Percentiles rank a stretch among this genome's conserved stretches.
These are phyloP conservation scores for Hymenoscyphus scutula DNA, from an alignment of 2,329 filamentous ascomycete genomes.

Conservation along the genomic window DNA sequence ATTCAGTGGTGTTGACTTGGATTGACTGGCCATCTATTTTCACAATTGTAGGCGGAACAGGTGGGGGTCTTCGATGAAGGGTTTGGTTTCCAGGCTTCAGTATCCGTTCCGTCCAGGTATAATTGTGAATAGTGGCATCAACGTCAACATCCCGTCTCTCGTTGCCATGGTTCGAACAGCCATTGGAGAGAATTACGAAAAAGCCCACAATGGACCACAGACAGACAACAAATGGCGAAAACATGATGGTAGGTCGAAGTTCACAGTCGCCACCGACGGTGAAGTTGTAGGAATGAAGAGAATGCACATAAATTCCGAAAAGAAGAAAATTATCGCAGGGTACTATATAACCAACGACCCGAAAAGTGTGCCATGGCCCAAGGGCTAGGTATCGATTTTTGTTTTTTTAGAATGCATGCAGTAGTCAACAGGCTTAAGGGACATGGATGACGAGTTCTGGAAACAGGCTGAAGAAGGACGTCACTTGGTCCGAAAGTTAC, in stretches of 20 bases:
- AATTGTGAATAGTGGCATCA: not conserved
- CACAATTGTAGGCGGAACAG: constrained; percentile 1
- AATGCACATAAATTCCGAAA: not conserved
- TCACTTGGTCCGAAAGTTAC: constrained; percentile 8
- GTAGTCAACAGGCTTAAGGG: constrained; percentile 5
- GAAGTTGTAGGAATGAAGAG: not conserved
- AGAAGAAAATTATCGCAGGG: not conserved
- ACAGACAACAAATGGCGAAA: not conserved
- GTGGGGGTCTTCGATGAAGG: constrained; percentile 1
- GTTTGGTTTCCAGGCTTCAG: constrained; percentile 7
- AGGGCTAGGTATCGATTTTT: not conserved
- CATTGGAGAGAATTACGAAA: not conserved
- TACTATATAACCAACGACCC: constrained; percentile 4
- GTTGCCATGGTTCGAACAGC: not conserved
- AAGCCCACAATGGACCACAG: not conserved
- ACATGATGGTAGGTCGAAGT: not conserved
- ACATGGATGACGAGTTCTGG: not conserved
- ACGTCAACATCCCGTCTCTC: not conserved
- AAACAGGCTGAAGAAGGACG: constrained; percentile 13
- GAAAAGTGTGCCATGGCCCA: not conserved
- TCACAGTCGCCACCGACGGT: not conserved
- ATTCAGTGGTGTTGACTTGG: constrained; percentile 8
- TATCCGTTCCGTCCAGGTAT: constrained; percentile 2
- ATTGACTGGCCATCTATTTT: constrained; percentile 4
- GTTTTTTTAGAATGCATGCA: not conserved